Evolutionary conservation across 805 yeast species (phyloP), one percentile per base, ranked within the genome.

Genomic region (Candida koratica): DNA sequence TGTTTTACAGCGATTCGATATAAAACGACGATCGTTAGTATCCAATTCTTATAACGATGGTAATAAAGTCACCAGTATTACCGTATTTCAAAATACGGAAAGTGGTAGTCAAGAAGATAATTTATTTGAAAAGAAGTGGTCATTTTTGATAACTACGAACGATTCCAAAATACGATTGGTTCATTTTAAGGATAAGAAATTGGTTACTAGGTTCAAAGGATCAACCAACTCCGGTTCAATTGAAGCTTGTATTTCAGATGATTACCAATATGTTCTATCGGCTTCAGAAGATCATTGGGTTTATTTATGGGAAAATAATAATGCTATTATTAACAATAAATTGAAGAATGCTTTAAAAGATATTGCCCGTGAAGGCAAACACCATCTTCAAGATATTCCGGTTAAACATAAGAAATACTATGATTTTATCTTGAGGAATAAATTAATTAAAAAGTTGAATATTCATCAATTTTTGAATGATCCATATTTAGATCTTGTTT

Each of bases 261-360:
- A 79, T 47, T 60, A 67, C 35, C 51, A 60, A 9, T 75, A 74
- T 49, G 71, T 88, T 5, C 70, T 88, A 6, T 69, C 84, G 6
- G 95, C 95, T 0, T 83, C 94, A 9, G 96, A 89, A 53, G 93
- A 89, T 59, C 86, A 84, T 47, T 79, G 88, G 79, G 75, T 84
- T 10, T 89, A 88, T 51, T 61, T 85, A 9, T 90, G 97, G 97
- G 71, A 73, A 37, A 56, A 67, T 46, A 60, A 66, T 43, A 64
- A 66, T 37, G 50, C 58, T 23, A 62, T 61, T 47, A 61, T 60
- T 45, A 71, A 61, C 52, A 68, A 56, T 44, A 61, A 49, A 46
- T 49, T 69, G 35, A 58, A 54, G 20, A 51, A 41, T 25, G 56
- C 66, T 1, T 38, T 67, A 28, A 60, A 56, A 32, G 73, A 66